Evolutionary conservation across 1,284 basidiomycete species (phyloP).

Genomic region (Quambalaria eucalypti): DNA sequence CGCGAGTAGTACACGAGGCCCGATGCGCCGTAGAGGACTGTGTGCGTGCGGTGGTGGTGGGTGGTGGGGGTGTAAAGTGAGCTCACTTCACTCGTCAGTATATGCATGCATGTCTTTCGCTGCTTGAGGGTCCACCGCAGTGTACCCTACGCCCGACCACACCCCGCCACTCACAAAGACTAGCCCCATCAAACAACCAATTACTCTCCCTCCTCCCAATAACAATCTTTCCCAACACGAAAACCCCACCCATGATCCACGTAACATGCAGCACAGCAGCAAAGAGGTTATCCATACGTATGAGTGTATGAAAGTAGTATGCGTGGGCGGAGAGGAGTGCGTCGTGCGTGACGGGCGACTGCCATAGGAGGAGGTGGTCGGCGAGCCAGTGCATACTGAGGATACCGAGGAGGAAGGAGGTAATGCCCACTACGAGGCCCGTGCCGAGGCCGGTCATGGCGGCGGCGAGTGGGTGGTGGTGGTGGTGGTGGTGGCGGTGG

Average conservation of each 20-base stretch:
- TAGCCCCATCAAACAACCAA: constrained; percentile 46
- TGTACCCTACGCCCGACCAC: not conserved
- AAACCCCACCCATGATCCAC: constrained; percentile 17
- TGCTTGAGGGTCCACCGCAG: no score
- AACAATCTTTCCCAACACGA: constrained; percentile 28
- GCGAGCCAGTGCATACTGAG: constrained; percentile 44
- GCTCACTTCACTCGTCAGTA: no score
- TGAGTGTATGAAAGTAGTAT: constrained; percentile 38
- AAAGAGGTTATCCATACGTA: constrained; percentile 21
- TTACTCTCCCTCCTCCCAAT: constrained; percentile 39
- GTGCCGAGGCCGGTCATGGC: constrained; percentile 23
- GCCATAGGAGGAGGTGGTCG: constrained; percentile 44
- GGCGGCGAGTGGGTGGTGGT: no score
- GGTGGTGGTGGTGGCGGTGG: no score
- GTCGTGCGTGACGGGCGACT: constrained; percentile 27
- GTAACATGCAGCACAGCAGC: constrained; percentile 18
- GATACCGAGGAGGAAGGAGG: constrained; percentile 42
- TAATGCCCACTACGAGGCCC: constrained; percentile 16
- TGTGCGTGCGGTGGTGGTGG: no score
- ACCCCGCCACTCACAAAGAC: constrained; percentile 25
- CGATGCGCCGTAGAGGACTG: constrained; percentile 38
- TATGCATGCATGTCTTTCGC: no score
- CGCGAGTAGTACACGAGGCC: constrained; percentile 38
- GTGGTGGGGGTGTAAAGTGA: no score
- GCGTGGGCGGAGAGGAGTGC: constrained; percentile 34